Conservation (phyloP, 2,329 filamentous ascomycete species). For the Knufia fluminis region DNA sequence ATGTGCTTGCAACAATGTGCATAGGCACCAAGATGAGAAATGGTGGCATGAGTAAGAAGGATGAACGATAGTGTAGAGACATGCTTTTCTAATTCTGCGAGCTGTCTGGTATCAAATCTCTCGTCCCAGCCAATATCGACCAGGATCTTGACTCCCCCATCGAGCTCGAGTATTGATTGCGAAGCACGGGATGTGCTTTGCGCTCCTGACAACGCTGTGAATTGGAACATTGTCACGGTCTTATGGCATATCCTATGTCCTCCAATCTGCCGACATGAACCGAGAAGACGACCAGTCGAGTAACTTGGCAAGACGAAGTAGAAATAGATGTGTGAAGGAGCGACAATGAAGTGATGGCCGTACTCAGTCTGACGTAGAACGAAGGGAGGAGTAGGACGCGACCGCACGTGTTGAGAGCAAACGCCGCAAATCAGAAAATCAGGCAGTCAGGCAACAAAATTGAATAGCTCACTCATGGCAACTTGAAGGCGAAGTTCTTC, state of each 20-base stretch:
- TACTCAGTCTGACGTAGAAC: neutral
- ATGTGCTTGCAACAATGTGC: slow-evolving; percentile 97
- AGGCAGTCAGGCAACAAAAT: too few relatives aligned
- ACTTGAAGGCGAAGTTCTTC: too few relatives aligned
- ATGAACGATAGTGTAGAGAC: slow-evolving; percentile 86
- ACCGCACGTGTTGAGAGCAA: too few relatives aligned
- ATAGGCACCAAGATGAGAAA: slow-evolving; percentile 83
- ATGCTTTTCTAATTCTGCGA: slow-evolving; percentile 85
- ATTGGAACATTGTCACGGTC: slow-evolving; percentile 71
- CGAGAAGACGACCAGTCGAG: too few relatives aligned
- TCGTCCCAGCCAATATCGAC: slow-evolving; percentile 96
- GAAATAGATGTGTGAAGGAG: neutral
- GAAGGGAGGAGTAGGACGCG: neutral
- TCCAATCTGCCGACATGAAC: too few relatives aligned
- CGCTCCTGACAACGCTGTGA: slow-evolving; percentile 84
- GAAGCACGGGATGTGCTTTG: slow-evolving; percentile 70
- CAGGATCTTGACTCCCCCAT: slow-evolving; percentile 90
- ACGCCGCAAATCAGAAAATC: too few relatives aligned
- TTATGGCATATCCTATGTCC: neutral
- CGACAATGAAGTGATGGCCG: neutral
- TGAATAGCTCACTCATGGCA: too few relatives aligned
- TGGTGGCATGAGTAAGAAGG: slow-evolving; percentile 87
- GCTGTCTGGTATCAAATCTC: slow-evolving; percentile 69
- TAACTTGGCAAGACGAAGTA: too few relatives aligned
- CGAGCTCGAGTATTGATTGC: slow-evolving; percentile 91